Base-by-base conservation (phyloP, 208 protist species). In the Crithidia mellificae region DNA sequence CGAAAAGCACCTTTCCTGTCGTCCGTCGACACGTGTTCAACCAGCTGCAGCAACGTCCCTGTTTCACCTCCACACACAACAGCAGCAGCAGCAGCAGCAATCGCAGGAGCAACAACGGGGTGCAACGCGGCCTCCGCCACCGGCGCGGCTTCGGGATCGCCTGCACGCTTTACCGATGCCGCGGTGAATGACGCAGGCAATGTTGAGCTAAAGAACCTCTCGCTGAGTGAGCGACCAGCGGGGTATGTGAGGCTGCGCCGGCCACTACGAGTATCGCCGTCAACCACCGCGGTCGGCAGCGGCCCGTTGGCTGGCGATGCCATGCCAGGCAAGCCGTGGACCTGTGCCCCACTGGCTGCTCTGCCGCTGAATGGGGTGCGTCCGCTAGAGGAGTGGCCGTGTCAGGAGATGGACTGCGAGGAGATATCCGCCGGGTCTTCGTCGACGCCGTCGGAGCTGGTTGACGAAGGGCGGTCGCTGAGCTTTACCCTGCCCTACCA, bases 401-500 rank as follows among this genome's bases (percentile, higher is more conserved):
- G 7, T 43, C 11, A 5, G 34, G 34, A 38, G 34, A 38, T 5
- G 7, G 34, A 38, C 34, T 5, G 34, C 11, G 34, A 5, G 34
- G 34, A 5, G 34, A 11, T 38, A 11, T 11, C 34, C 11, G 34
- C 34, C 11, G 34, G n/a, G n/a, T n/a, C n/a, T n/a, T n/a, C n/a
- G n/a, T n/a, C n/a, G n/a, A n/a, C 34, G 34, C 5, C 34, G 34
- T 5, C 5, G 34, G 34, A 5, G 34, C 11, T 38, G 34, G 34
- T 5, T 5, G 34, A 38, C 7, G 34, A 38, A n/a, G 19, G 1
- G 54, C 8, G 22, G 38, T 61, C 38, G n/a, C 38, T 47, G 1
- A 61, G 54, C 54, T 22, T 22, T 8, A 61, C 38, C 22, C 22
- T 61, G 19, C 38, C 34, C 11, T 61, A 22, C 14, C 54, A 47